Base-by-base conservation (phyloP, 2,329 filamentous ascomycete genomes). In the Ascochyta clinopodiicola region DNA sequence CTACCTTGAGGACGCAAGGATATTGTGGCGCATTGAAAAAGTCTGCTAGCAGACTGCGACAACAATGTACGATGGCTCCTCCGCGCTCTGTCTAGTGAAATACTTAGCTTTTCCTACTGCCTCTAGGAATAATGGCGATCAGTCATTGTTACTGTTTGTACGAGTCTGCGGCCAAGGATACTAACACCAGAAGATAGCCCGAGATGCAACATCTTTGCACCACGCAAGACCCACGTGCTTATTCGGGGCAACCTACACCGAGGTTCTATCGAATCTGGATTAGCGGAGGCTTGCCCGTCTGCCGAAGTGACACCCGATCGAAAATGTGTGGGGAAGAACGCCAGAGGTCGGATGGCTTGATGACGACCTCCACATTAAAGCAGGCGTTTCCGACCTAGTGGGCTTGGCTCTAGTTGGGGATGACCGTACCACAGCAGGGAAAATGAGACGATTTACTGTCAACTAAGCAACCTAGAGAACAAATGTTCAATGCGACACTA, bases 171-270 rank as follows among this genome's bases (percentile, higher is more conserved):
- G 49, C 27, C 22, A n/a, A 39, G 25, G 27, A 34, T 32, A 19
- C 38, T 12, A 27, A 12, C 22, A n/a, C 22, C 7, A 22, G 19
- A 24, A 12, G 25, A 31, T 29, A 43, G 4, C 43, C 8, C 29
- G 17, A 24, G 31, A 35, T 39, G 39, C 48, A 35, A 44, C 21
- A 13, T 32, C 27, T 21, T 45, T 25, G 35, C 42, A 53, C 37
- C 17, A 46, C n/a, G 24, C 38, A 31, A 42, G 27, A 44, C 25
- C 25, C 36, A 36, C 38, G 12, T 31, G 12, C 15, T 29, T 10
- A 37, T n/a, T 43, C 51, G 51, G 51, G 10, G 6, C 34, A 6
- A 48, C 34, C 36, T 54, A 24, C 25, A 54, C 51, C 51, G 51
- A 54, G 39, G 6, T 7, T 6, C 24, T 32, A 7, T 43, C 40